Base-by-base conservation (phyloP, 805 yeast species). In the Saccharomycopsis schoenii region DNA sequence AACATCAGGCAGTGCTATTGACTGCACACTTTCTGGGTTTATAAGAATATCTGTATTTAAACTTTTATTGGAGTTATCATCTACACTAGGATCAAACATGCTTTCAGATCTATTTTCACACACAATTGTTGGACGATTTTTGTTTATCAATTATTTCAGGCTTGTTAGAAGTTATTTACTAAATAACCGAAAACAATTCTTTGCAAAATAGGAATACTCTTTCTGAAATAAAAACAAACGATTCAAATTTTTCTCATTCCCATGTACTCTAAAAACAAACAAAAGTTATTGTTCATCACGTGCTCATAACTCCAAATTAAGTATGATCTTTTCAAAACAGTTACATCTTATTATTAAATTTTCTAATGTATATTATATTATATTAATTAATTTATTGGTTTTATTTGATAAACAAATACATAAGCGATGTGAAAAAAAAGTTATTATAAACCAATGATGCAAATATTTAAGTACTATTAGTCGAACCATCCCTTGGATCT, bases 401-500 rank as follows among this genome's bases (percentile, higher is more conserved):
- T 47, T 24, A 24, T 47, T 21, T 21, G 21, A 47, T 47, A 47
- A 11, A 19, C 24, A 24, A 25, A 17, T 25, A 25, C 34, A 29
- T 24, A 29, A 21, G 37, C 29, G 14, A n/a, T 36, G 34, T 51
- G 41, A 51, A 52, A 54, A 51, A 41, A 55, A 14, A 37, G 29
- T 19, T 11, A 24, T 24, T 15, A 36, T 24, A 55, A 55, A 55
- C 11, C 17, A 11, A 10, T 36, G 37, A 9, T 9, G 21, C 1
- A 24, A 3, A 55, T 19, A 39, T 19, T 17, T n/a, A 37, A 55
- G 25, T 6, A 14, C 9, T 24, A 34, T 24, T 60, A 60, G 50
- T 68, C 69, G 63, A 88, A 76, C 98, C 98, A 92, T 55, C 90
- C 92, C 64, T 75, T 80, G 37, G 96, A 86, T 68, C 96, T 80